Evolutionary conservation across 169 alveolate species (phyloP).

Genomic region (Plasmodium coatneyi): DNA sequence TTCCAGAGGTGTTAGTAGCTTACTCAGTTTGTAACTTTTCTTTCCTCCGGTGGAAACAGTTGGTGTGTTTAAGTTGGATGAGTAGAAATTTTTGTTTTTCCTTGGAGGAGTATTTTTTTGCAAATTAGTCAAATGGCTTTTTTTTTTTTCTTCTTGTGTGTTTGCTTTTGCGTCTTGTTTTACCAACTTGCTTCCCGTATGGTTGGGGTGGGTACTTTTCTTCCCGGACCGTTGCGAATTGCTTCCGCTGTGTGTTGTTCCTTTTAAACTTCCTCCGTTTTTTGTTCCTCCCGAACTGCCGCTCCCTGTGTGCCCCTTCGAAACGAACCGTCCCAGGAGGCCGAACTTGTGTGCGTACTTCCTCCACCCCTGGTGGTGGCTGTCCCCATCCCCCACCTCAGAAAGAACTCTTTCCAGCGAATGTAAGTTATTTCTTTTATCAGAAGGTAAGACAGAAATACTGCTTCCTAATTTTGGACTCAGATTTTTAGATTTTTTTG

Average conservation of each 20-base stretch:
- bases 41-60: not conserved
- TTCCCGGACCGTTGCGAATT: conserved; percentile 1
- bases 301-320: conserved; percentile 8
- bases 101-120: conserved; percentile 17
- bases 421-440: conserved; percentile 21
- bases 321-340: not conserved
- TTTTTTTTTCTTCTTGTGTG: conserved; percentile 2
- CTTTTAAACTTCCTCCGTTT: conserved; percentile 11
- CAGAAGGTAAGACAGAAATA: conserved; percentile 13
- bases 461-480: not conserved
- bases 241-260: conserved; percentile 10
- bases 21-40: conserved; percentile 34
- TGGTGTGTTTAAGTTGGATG: conserved; percentile 1
- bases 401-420: not conserved
- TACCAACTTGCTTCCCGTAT: conserved; percentile 15
- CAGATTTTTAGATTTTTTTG: not conserved
- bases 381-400: not conserved
- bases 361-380: not conserved
- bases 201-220: not conserved
- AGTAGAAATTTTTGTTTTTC: conserved; percentile 10
- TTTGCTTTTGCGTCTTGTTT: not conserved
- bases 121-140: not conserved
- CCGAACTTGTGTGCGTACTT: conserved; percentile 19
- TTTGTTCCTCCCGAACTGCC: conserved; percentile 1
- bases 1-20: conserved; percentile 31